These are phyloP conservation scores for Botrytis paeoniae DNA, from an alignment of 2,329 filamentous ascomycete species.

Conservation along the genomic window DNA sequence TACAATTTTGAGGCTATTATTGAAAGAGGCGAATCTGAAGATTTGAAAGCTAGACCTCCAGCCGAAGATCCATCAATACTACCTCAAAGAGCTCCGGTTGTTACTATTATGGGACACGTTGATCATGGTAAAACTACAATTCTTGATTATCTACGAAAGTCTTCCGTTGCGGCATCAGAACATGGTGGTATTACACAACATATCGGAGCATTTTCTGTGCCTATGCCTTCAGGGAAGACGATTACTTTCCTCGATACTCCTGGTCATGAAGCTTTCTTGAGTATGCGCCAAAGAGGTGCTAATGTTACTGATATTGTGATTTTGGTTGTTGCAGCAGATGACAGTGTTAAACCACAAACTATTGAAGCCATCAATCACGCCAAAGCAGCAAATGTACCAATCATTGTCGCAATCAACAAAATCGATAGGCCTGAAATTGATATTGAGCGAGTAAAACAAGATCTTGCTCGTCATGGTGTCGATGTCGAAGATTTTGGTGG, in stretches of 20 bases:
- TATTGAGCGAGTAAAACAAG: conserved; percentile 80
- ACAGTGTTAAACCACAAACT: conserved; percentile 96
- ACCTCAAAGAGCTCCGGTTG: conserved; percentile 80
- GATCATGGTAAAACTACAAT: conserved; percentile 98
- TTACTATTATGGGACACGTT: conserved; percentile 99
- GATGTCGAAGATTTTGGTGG: conserved; percentile 94
- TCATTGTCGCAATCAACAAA: conserved; percentile 98
- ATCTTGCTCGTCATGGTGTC: conserved; percentile 78
- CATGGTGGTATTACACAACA: conserved; percentile 98
- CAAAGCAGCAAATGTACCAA: conserved; percentile 79
- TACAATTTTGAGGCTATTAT: conserved; percentile 87
- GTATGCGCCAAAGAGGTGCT: conserved; percentile 92
- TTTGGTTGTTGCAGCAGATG: conserved; percentile 91
- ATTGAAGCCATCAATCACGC: conserved; percentile 95
- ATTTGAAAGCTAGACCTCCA: conserved; percentile 68
- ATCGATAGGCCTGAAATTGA: conserved; percentile 84
- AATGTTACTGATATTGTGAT: conserved; percentile 97
- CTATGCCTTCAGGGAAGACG: conserved; percentile 77
- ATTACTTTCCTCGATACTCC: conserved; percentile 98
- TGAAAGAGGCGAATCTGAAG: conserved; percentile 61
- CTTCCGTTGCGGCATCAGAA: conserved; percentile 84
- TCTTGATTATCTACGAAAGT: conserved; percentile 88
- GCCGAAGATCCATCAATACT: conserved; percentile 66
- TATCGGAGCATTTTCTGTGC: conserved; percentile 94
- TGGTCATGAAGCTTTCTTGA: conserved; percentile 91